Conservation (phyloP, 345 rosid species). For the Hypericum perforatum region DNA sequence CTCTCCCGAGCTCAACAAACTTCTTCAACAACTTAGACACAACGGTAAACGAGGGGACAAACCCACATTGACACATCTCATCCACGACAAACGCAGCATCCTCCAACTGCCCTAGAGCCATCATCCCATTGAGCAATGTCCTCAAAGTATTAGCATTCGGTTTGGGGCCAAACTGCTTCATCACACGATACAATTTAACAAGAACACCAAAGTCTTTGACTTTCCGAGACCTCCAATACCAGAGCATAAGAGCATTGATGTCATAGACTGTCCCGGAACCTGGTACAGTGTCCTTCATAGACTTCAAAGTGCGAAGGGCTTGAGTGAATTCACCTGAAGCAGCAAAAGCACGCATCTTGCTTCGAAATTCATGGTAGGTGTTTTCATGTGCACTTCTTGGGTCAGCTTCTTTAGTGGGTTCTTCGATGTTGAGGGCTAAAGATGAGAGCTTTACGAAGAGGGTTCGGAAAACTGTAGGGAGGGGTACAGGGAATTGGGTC, state of each 20-base stretch:
- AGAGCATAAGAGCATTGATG: slow-evolving; percentile 24
- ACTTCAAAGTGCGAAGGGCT: slow-evolving; percentile 19
- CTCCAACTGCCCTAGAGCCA: slow-evolving; percentile 14
- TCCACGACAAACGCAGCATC: slow-evolving; percentile 16
- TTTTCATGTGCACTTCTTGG: neutral
- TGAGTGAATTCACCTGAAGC: slow-evolving; percentile 21
- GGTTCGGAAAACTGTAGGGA: too few species aligned
- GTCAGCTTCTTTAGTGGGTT: too few species aligned
- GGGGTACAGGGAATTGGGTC: too few species aligned
- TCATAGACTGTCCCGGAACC: slow-evolving; percentile 27
- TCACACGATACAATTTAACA: slow-evolving; percentile 16
- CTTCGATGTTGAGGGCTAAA: slow-evolving; percentile 14
- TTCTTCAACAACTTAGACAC: slow-evolving; percentile 20
- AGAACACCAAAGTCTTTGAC: slow-evolving; percentile 7
- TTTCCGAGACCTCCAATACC: slow-evolving; percentile 17
- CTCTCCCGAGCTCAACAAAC: slow-evolving; percentile 9
- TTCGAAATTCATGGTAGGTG: slow-evolving; percentile 18
- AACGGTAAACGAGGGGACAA: slow-evolving; percentile 22
- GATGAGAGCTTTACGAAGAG: slow-evolving; percentile 6
- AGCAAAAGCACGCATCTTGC: slow-evolving; percentile 18
- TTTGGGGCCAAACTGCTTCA: slow-evolving; percentile 24
- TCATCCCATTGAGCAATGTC: slow-evolving; percentile 22
- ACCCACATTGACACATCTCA: slow-evolving; percentile 22
- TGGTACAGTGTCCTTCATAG: slow-evolving; percentile 13
- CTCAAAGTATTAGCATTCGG: slow-evolving; percentile 30